These are phyloP conservation scores for Macadamia integrifolia DNA, from an alignment of 164 flowering plant genomes.

Conservation along the genomic window DNA sequence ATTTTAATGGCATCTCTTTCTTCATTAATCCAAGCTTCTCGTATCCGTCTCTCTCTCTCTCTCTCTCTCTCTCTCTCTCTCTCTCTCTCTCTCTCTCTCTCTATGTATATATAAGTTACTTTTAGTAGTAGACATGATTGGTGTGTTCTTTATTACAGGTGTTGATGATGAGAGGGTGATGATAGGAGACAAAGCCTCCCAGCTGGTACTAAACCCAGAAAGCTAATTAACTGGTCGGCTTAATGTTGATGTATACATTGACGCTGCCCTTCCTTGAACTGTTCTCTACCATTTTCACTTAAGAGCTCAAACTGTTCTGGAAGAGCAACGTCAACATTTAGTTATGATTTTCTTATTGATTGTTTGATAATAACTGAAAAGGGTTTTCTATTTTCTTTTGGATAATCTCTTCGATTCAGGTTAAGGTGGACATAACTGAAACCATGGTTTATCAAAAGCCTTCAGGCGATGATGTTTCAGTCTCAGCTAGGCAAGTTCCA, in stretches of 20 bases:
- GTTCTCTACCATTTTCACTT: too few relatives aligned
- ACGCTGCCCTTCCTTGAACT: too few relatives aligned
- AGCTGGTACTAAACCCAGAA: conserved; percentile 6
- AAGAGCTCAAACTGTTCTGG: too few relatives aligned
- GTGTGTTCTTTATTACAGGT: conserved; percentile 4
- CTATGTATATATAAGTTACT: not conserved
- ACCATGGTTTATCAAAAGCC: conserved; percentile 3
- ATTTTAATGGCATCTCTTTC: conserved; percentile 17
- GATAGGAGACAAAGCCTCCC: not conserved
- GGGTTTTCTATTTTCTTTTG: not conserved
- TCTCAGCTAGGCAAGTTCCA: conserved; percentile 37
- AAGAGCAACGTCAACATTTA: too few relatives aligned
- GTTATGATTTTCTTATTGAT: too few relatives aligned
- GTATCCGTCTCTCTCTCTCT: conserved; percentile 14
- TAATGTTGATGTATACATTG: too few relatives aligned
- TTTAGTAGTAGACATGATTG: not conserved
- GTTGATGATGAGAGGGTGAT: conserved; percentile 5
- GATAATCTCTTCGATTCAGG: not conserved
- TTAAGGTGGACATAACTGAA: not conserved
- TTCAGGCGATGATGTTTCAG: not conserved
- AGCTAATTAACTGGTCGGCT: not conserved
- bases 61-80: not conserved
- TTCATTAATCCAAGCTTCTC: conserved; percentile 22
- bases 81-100: conserved; percentile 4
- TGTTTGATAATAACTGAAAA: not conserved